phyloP scores from a whole-genome alignment of 768 basidiomycete genomes.

The Russula lepida region DNA sequence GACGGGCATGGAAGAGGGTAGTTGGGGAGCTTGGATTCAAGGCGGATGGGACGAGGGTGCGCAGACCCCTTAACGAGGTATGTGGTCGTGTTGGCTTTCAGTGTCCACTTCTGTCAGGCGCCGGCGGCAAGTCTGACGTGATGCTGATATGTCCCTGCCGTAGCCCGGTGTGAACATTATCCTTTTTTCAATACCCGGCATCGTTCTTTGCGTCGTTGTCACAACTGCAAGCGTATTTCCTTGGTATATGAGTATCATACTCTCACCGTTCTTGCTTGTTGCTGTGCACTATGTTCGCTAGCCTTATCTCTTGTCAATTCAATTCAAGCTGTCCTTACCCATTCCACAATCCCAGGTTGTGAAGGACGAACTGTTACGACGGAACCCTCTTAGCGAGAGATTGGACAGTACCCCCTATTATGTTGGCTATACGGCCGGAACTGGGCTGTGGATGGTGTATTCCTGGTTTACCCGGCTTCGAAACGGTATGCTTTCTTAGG shows the following conservation, averaged over 20 bases:
- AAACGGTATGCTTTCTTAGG: not conserved
- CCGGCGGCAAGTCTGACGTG: too few species aligned
- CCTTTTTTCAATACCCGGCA: not conserved
- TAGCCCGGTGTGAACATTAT: slow-evolving; percentile 4
- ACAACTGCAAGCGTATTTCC: not conserved
- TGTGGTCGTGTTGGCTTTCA: too few species aligned
- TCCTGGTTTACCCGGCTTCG: slow-evolving; percentile 4
- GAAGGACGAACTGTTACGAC: not conserved
- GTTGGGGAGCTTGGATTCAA: slow-evolving; percentile 77
- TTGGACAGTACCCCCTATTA: not conserved
- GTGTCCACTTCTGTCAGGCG: too few species aligned
- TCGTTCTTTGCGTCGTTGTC: not conserved
- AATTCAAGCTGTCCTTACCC: too few species aligned
- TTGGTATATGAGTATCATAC: slow-evolving; percentile 8
- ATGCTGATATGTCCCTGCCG: not conserved
- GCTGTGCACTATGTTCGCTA: too few species aligned
- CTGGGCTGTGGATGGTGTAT: not conserved
- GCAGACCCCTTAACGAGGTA: slow-evolving; percentile 65
- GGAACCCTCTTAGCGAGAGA: not conserved
- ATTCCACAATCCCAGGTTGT: not conserved
- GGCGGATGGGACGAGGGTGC: slow-evolving; percentile 54
- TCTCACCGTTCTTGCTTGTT: too few species aligned
- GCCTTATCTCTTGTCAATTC: too few species aligned
- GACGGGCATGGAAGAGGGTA: slow-evolving; percentile 80
- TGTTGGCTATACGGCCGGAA: not conserved